Percentiles rank a stretch among this genome's conserved stretches.
These are phyloP conservation scores for Ilyonectria destructans DNA, from an alignment of 2,329 filamentous ascomycete species.

Conservation along the genomic window DNA sequence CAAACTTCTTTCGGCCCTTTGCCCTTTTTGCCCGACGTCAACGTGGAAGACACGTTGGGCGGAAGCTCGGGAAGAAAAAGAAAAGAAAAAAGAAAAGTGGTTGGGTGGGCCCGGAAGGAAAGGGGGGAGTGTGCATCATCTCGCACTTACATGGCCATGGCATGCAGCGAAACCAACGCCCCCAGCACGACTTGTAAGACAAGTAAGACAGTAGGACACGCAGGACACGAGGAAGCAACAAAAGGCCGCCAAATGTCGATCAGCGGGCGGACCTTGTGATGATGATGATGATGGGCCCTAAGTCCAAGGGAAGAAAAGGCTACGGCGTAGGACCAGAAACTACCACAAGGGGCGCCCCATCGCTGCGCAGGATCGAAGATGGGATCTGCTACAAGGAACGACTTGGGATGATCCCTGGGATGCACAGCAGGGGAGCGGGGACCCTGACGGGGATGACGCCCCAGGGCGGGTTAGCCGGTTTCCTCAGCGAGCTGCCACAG, in stretches of 20 bases:
- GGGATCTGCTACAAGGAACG: conserved; percentile 35
- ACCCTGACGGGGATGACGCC: too few species aligned
- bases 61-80: not conserved
- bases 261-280: not conserved
- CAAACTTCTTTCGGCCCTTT: conserved; percentile 29
- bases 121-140: conserved; percentile 17
- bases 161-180: not conserved
- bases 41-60: conserved; percentile 11
- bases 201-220: too few species aligned
- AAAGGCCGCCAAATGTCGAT: conserved; percentile 25
- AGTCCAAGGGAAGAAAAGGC: not conserved
- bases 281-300: not conserved
- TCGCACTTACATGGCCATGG: not conserved
- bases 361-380: conserved; percentile 36
- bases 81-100: too few species aligned
- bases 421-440: not conserved
- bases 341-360: not conserved
- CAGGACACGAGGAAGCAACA: not conserved
- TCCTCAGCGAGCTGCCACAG: not conserved
- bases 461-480: not conserved
- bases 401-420: conserved; percentile 23
- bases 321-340: not conserved
- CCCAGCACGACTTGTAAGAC: too few species aligned
- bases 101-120: not conserved
- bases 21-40: conserved; percentile 9